Evolutionary conservation across 345 rosid genomes (phyloP).

Genomic region (Xanthoceras sorbifolium): DNA sequence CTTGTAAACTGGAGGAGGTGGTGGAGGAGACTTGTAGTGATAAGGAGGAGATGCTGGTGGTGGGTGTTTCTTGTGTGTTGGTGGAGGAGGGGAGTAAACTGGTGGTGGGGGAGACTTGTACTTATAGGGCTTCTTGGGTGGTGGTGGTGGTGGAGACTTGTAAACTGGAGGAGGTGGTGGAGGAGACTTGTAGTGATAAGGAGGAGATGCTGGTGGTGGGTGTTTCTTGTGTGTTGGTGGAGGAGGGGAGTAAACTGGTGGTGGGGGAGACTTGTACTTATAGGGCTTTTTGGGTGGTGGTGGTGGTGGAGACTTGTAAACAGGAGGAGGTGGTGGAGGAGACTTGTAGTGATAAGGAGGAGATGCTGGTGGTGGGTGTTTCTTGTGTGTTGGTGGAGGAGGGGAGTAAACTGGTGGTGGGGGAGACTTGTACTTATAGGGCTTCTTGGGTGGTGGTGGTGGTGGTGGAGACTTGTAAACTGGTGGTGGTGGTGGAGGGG

Average conservation of each 20-base stretch:
- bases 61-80: conserved; percentile 12
- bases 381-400: not conserved
- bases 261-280: conserved; percentile 28
- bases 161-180: conserved; percentile 22
- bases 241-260: conserved; percentile 30
- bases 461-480: conserved; percentile 30
- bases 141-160: conserved; percentile 33
- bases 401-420: too few relatives aligned
- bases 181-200: conserved; percentile 35
- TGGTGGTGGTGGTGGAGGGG: conserved; percentile 35
- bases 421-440: conserved; percentile 31
- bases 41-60: conserved; percentile 35
- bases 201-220: conserved; percentile 16
- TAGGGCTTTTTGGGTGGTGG: conserved; percentile 8
- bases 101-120: not conserved
- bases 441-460: conserved; percentile 16
- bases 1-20: conserved; percentile 18
- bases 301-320: conserved; percentile 18
- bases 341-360: conserved; percentile 15
- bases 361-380: too few relatives aligned
- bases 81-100: conserved; percentile 17
- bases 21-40: conserved; percentile 35
- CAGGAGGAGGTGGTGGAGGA: conserved; percentile 6
- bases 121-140: not conserved
- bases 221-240: conserved; percentile 16